Conservation (phyloP, 73 alveolate genomes). For the Halteria grandinella region DNA sequence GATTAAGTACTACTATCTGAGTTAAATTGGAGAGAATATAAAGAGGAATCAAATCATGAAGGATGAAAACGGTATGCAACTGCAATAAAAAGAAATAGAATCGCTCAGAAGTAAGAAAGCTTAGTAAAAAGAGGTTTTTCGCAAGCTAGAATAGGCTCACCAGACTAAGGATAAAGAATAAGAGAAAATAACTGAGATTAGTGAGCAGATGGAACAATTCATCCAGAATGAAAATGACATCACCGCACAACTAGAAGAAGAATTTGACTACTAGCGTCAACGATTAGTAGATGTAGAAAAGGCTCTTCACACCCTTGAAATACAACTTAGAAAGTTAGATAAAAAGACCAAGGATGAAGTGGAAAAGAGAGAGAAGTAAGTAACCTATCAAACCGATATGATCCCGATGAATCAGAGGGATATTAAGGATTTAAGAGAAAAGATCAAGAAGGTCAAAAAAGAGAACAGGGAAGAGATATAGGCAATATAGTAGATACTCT, state of each 20-base stretch:
- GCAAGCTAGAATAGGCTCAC: neutral
- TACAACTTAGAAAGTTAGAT: neutral
- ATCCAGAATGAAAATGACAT: neutral
- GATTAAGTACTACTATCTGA: neutral
- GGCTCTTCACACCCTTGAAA: neutral
- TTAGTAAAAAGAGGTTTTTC: neutral
- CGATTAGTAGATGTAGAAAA: neutral
- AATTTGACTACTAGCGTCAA: neutral
- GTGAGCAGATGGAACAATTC: neutral
- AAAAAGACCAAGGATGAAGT: conserved; percentile 12
- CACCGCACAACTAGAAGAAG: conserved; percentile 7
- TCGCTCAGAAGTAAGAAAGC: conserved; percentile 6
- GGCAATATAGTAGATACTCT: too few relatives aligned
- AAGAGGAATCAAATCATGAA: neutral
- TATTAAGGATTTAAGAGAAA: conserved; percentile 5
- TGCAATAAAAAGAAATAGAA: conserved; percentile 19
- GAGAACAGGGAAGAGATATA: neutral
- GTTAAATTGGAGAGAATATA: neutral
- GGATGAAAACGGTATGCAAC: neutral
- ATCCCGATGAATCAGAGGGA: conserved; percentile 16
- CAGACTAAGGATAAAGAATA: neutral
- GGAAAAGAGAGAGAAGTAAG: neutral
- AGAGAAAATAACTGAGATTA: neutral
- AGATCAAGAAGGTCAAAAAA: neutral
- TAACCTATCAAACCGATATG: conserved; percentile 1